Evolutionary conservation across 495 filamentous ascomycete species (phyloP), one percentile per base, ranked within the genome.

Genomic region (Penicillium cataractarum): DNA sequence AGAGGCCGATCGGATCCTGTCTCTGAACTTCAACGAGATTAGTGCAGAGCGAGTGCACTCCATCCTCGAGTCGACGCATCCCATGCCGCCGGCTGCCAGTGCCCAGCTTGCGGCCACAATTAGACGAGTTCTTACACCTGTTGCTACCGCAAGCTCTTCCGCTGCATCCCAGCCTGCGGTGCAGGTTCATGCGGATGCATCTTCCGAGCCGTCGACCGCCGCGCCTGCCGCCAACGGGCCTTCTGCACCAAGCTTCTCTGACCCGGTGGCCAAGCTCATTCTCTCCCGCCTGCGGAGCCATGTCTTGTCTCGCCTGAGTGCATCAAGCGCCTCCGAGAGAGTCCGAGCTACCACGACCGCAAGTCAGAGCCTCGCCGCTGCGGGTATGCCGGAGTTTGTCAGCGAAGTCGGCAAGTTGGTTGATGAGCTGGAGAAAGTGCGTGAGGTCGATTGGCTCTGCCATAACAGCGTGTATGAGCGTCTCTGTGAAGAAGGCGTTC

Each of bases 341-440:
- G 89, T 96, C 17, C 84, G 86, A 63, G 87, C 88, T n/a, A 90
- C 90, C 1, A 91, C 85, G 54, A 91, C 87, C 0, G 94, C 93
- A 5, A 90, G 87, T 26, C 93, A 98, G 74, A 89, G 87, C 50
- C 80, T 99, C 17, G 90, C 91, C 2, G 82, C 84, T 2, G 84
- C 89, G 40, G 96, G 95, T 0, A 82, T 98, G 75, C 87, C 89
- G 0, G 95, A 99, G 75, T 97, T 96, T 76, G 89, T 94, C n/a
- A 86, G 79, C 51, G 88, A 87, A 69, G 87, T 98, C n/a, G 87
- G 90, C 6, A 86, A 88, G 33, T 83, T 97, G 64, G 90, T 92
- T 15, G 93, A 97, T 15, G 88, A 90, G 76, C 72, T 96, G 64
- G 83, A 83, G 59, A 86, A 84, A 69, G 86, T 97, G 26, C 86